These are phyloP conservation scores for Verticillium nubilum DNA, from an alignment of 2,329 filamentous ascomycete genomes.

Conservation along the genomic window DNA sequence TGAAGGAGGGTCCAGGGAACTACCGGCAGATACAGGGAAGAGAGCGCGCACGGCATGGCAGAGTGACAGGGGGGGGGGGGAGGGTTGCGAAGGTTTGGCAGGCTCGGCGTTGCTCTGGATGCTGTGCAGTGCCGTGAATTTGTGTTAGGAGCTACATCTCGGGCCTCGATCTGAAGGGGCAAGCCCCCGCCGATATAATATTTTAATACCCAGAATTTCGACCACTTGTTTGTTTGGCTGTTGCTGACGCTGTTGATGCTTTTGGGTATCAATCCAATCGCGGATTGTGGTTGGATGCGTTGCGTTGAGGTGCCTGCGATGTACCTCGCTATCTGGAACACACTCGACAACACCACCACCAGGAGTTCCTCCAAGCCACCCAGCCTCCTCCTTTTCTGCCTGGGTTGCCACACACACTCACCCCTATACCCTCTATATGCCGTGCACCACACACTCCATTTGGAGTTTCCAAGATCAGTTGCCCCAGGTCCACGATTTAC, in stretches of 20 bases:
- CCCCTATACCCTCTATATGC: not conserved
- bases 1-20: not conserved
- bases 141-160: conserved; percentile 15
- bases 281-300: not conserved
- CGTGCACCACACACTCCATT: conserved; percentile 6
- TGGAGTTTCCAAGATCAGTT: conserved; percentile 3
- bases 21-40: not conserved
- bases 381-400: conserved; percentile 13
- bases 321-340: conserved; percentile 14
- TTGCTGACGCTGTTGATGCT: not conserved
- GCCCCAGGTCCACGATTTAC: not conserved
- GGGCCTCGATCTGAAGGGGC: not conserved
- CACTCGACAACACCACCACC: conserved; percentile 11
- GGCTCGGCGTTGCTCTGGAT: conserved; percentile 8
- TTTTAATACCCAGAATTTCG: conserved; percentile 2
- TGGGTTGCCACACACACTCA: not conserved
- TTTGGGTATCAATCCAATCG: not conserved
- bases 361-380: conserved; percentile 8
- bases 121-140: conserved; percentile 15
- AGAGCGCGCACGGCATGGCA: not conserved
- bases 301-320: not conserved
- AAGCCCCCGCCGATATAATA: conserved; percentile 5
- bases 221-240: not conserved
- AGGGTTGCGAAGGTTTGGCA: conserved; percentile 10
- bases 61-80: not conserved